Base-by-base conservation (phyloP, 2,329 filamentous ascomycete genomes). In the Colletotrichum euphorbiae region DNA sequence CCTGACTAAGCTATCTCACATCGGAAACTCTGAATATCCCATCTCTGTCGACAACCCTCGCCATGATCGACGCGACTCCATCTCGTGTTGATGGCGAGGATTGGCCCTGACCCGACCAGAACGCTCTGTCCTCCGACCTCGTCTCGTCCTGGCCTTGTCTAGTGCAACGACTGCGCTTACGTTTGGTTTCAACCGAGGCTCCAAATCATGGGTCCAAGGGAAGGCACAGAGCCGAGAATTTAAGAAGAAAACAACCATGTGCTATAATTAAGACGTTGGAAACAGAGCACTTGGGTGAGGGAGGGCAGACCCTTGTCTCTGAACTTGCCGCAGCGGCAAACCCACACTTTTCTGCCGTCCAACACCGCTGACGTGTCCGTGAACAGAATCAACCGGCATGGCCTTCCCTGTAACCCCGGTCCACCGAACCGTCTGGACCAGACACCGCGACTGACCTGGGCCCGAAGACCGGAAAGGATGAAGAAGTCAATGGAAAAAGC, bases 71-170 rank as follows among this genome's bases (percentile, higher is more conserved):
- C 62, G 52, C 17, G 38, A 31, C 33, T 28, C 38, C 57, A 46
- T 36, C 48, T 61, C 56, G 48, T 66, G 48, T 61, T 61, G 17
- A 54, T 13, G 9, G 31, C 50, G 56, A 50, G 19, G 38, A 31
- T 50, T 42, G 38, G 40, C 17, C 42, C 52, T 24, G 40, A 19
- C 48, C 57, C 45, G 31, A 36, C 55, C 45, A 46, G 24, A 46
- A 24, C 40, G 56, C 56, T 66, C 62, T 54, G 56, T 61, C 38
- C 62, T 61, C 62, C 55, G 62, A n/a, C 62, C 62, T 60, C 62
- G 51, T 21, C 55, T 60, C 38, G 33, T 52, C 46, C 45, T 45
- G 40, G 42, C 56, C 46, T 42, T 66, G 62, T 54, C 62, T 54
- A 54, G 51, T 40, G 48, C 38, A 12, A 8, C 17, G 8, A 13